Evolutionary conservation across 2,329 filamentous ascomycete genomes (phyloP).

Genomic region (Fusarium sp.): DNA sequence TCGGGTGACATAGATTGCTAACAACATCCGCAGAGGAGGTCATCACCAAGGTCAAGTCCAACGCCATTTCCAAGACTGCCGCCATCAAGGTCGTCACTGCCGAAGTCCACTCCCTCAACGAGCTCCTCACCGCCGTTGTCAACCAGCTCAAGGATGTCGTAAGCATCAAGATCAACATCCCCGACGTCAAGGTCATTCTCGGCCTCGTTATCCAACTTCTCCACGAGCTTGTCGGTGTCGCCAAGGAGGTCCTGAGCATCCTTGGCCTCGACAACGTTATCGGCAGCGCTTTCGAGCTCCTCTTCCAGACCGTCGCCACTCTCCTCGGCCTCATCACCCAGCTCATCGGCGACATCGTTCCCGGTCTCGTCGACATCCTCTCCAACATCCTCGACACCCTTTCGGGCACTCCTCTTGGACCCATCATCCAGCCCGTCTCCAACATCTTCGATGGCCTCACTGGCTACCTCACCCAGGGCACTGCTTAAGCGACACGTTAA

Average conservation of each 20-base stretch:
- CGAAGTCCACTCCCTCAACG: constrained; percentile 8
- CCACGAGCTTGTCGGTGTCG: constrained; percentile 5
- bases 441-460: neutral
- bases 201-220: constrained; percentile 14
- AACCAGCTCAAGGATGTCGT: constrained; percentile 17
- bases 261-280: constrained; percentile 17
- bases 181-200: constrained; percentile 19
- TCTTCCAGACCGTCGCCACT: constrained; percentile 15
- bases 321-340: constrained; percentile 9
- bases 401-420: constrained; percentile 4
- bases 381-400: constrained; percentile 11
- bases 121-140: constrained; percentile 9
- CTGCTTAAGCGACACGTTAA: neutral
- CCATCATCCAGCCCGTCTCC: constrained; percentile 6
- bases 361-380: constrained; percentile 14
- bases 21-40: neutral
- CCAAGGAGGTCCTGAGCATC: neutral
- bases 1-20: neutral
- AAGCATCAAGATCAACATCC: neutral
- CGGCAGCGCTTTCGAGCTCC: neutral
- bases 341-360: constrained; percentile 22
- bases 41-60: constrained; percentile 10
- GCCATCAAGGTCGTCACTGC: neutral
- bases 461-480: constrained; percentile 4
- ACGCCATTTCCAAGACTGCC: constrained; percentile 5